A percentile compares a stretch with the other conserved stretches of the same genome.
Evolutionary conservation across 164 flowering plant species (phyloP).

Genomic region (Macadamia tetraphylla): DNA sequence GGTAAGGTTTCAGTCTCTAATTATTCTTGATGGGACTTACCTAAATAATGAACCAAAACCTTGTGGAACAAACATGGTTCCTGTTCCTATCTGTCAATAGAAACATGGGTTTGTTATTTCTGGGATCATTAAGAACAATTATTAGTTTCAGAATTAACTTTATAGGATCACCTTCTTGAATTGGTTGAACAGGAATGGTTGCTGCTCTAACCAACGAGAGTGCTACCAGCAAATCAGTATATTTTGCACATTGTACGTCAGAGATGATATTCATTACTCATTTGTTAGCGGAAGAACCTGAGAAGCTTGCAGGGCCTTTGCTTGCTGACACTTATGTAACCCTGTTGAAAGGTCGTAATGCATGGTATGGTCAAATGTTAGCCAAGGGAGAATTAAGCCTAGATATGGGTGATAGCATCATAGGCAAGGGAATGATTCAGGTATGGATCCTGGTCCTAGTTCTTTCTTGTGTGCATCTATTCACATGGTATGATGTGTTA

Average conservation of each 20-base stretch:
- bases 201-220: slow-evolving; percentile 96
- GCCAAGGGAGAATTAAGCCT: slow-evolving; percentile 69
- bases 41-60: too few relatives aligned
- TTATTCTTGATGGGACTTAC: neutral
- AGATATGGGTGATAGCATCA: slow-evolving; percentile 84
- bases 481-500: too few relatives aligned
- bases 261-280: slow-evolving; percentile 91
- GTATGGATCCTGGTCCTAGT: slow-evolving; percentile 19
- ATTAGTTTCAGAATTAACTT: neutral
- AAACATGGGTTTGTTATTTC: too few relatives aligned
- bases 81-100: too few relatives aligned
- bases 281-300: slow-evolving; percentile 75
- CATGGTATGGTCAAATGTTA: slow-evolving; percentile 87
- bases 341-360: slow-evolving; percentile 78
- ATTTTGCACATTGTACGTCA: slow-evolving; percentile 96
- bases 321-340: slow-evolving; percentile 86
- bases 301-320: slow-evolving; percentile 78
- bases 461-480: neutral
- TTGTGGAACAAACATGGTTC: too few relatives aligned
- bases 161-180: neutral
- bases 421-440: slow-evolving; percentile 91
- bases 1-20: slow-evolving; percentile 30
- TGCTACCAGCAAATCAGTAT: slow-evolving; percentile 95
- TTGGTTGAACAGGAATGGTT: slow-evolving; percentile 67
- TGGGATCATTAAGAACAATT: neutral